phyloP scores from a whole-genome alignment of 73 alveolate species.

The Tetrahymena borealis region DNA sequence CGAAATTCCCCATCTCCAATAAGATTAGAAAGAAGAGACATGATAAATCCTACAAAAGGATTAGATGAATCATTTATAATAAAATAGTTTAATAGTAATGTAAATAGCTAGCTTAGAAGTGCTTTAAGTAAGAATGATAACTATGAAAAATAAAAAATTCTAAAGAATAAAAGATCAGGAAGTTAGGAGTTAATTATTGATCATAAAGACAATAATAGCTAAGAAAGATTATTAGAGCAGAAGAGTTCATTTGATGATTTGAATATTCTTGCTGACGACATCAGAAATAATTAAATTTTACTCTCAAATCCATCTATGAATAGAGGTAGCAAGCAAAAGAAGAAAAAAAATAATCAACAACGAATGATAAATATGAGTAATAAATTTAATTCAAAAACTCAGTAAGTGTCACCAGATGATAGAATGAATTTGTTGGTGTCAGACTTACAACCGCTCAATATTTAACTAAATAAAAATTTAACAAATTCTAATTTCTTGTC shows the following conservation, averaged over 20 bases:
- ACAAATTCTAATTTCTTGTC: background rate
- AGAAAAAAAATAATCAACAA: background rate
- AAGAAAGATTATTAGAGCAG: background rate
- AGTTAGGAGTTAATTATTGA: background rate
- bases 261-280: background rate
- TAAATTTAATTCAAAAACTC: background rate
- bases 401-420: background rate
- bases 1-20: background rate
- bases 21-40: background rate
- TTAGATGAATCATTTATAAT: background rate
- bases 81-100: background rate
- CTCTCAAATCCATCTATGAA: background rate
- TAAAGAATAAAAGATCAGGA: background rate
- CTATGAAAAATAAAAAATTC: background rate
- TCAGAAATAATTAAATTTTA: background rate
- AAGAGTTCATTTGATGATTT: background rate
- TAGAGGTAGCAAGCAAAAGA: background rate
- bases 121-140: background rate
- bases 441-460: background rate
- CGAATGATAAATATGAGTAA: background rate
- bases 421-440: background rate
- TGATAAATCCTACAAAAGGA: background rate
- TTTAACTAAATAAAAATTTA: background rate
- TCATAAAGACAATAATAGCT: background rate
- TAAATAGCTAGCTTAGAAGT: background rate